phyloP scores from a whole-genome alignment of 2,329 filamentous ascomycete genomes.

The Trichoderma sp. region DNA sequence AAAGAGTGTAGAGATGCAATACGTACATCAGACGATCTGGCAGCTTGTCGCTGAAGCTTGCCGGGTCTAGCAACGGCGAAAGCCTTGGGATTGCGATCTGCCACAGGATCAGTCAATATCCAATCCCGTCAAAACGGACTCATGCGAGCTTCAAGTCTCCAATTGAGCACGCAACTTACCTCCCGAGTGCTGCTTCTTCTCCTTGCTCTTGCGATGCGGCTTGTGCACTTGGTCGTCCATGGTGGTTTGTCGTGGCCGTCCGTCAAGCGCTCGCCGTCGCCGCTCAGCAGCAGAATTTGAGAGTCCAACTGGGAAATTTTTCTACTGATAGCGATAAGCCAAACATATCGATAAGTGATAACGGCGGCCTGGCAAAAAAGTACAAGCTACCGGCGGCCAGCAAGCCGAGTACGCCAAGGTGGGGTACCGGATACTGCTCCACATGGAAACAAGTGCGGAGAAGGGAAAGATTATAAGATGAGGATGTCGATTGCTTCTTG shows the following conservation, averaged over 20 bases:
- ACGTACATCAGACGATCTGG: slow-evolving; percentile 70
- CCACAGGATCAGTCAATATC: not conserved
- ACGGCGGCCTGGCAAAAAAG: too few species aligned
- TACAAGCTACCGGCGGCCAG: not conserved
- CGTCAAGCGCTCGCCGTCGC: slow-evolving; percentile 13
- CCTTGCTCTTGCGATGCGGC: slow-evolving; percentile 83
- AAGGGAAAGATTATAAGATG: not conserved
- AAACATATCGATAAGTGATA: slow-evolving; percentile 26
- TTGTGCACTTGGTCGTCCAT: slow-evolving; percentile 87
- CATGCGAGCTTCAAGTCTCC: not conserved
- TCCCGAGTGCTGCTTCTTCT: slow-evolving; percentile 73
- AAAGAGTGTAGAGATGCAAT: slow-evolving; percentile 28
- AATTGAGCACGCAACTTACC: slow-evolving; percentile 46
- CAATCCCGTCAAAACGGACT: not conserved
- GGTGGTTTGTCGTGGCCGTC: slow-evolving; percentile 30
- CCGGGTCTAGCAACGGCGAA: slow-evolving; percentile 85
- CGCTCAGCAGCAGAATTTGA: slow-evolving; percentile 32
- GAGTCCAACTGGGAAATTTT: slow-evolving; percentile 28
- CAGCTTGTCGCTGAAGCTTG: slow-evolving; percentile 74
- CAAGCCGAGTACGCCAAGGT: not conserved
- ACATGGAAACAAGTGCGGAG: not conserved
- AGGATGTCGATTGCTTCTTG: not conserved
- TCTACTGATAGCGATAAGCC: slow-evolving; percentile 28
- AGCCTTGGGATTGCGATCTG: slow-evolving; percentile 83
- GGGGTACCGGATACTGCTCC: not conserved